Conservation (phyloP, 306 rosid genomes). For the Cucurbita pepo region DNA sequence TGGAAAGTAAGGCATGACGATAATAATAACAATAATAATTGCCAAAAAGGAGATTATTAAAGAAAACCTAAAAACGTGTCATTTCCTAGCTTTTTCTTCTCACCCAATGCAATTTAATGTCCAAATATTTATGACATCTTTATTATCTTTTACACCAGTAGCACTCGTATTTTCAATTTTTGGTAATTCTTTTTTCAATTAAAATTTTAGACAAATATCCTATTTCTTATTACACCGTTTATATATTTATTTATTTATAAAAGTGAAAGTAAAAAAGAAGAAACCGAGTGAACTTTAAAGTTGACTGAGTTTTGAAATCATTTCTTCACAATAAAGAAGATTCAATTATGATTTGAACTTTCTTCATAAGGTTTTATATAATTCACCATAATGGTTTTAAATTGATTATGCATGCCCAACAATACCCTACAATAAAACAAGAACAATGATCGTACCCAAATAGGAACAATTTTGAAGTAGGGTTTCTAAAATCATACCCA, state of each 20-base stretch:
- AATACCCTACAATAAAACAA: too few relatives aligned
- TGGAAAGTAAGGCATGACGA: too few relatives aligned
- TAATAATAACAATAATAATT: neutral
- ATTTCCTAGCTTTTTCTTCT: neutral
- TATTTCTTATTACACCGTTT: too few relatives aligned
- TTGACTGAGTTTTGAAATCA: too few relatives aligned
- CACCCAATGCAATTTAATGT: neutral
- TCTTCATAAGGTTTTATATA: too few relatives aligned
- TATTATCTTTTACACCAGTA: neutral
- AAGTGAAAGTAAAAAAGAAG: neutral
- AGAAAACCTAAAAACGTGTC: neutral
- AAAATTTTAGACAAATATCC: too few relatives aligned
- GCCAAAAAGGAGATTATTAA: neutral
- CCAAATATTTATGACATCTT: neutral
- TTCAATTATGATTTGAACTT: too few relatives aligned
- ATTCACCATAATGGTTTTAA: too few relatives aligned
- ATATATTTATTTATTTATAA: too few relatives aligned
- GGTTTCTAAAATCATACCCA: neutral
- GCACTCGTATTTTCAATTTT: neutral
- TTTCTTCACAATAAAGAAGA: too few relatives aligned
- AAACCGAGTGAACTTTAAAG: too few relatives aligned
- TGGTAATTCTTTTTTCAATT: neutral
- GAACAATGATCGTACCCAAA: neutral
- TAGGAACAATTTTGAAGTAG: neutral
- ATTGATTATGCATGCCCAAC: too few relatives aligned